Evolutionary conservation across 805 yeast genomes (phyloP), one percentile per base, ranked within the genome.

Genomic region (Priceomyces medius): DNA sequence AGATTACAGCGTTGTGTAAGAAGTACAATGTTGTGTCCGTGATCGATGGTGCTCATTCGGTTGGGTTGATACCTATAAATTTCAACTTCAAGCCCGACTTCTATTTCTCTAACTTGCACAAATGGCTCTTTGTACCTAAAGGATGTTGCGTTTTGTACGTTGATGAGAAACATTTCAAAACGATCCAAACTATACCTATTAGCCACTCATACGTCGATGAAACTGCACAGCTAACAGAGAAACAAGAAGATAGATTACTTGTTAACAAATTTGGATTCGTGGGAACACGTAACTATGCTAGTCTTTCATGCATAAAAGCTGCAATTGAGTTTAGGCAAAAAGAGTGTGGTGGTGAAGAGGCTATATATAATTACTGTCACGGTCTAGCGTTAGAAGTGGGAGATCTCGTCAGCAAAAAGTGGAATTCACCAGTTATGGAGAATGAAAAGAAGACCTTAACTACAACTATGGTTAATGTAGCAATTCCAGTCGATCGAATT

Each of bases 21-120:
- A 58, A 73, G 37, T 59, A 76, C 36, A 58, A 61, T 10, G 76
- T 77, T 3, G 45, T 80, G 35, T 77, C 86, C 3, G 59, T 81
- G 32, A 72, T 85, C 19, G 91, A 85, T 56, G 91, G 85, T 10
- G 91, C 90, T 4, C 91, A 85, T 54, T 75, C 79, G 1, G 67
- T 79, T 26, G 91, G 91, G 0, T 60, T 71, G 41, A 50, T 77
- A 21, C 73, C 74, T 7, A 40, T 76, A n/a, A 63, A 70, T 35
- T 48, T 80, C 26, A 59, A 56, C 9, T 47, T 75, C 18, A 47
- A 68, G 35, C 86, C 88, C 0, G 88, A 83, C 51, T 84, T 81
- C 54, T 76, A 69, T 54, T 67, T 74, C 18, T 61, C 83, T 16
- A 85, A 84, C 51, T 62, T 83, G 14, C 90, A 85, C 66, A 85